Conservation (phyloP, 2,329 filamentous ascomycete genomes). For the Monosporascus cannonballus region DNA sequence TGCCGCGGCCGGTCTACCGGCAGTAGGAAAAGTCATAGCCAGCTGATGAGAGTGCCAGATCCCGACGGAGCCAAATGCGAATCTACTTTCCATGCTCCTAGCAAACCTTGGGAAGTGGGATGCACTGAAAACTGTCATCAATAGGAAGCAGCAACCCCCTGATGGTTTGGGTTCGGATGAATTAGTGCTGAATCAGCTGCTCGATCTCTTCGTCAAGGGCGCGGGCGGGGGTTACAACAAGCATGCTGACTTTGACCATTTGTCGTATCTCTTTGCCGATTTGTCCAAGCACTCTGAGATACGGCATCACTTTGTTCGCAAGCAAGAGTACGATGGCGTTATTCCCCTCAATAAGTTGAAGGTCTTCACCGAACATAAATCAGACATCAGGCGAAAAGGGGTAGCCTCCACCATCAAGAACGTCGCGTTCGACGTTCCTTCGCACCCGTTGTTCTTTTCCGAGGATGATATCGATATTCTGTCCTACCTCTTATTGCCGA, state of each 20-base stretch:
- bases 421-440: constrained; percentile 71
- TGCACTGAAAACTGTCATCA: constrained; percentile 61
- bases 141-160: constrained; percentile 61
- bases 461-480: constrained; percentile 73
- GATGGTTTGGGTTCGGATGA: constrained; percentile 66
- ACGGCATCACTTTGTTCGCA: constrained; percentile 66
- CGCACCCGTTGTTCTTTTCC: constrained; percentile 65
- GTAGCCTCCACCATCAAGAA: constrained; percentile 97
- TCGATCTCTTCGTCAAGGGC: constrained; percentile 95
- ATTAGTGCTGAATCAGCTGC: constrained; percentile 77
- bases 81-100: constrained; percentile 83
- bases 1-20: background rate
- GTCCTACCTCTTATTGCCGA: constrained; percentile 81
- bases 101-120: constrained; percentile 86
- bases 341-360: constrained; percentile 89
- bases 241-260: constrained; percentile 81
- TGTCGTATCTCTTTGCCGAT: constrained; percentile 91
- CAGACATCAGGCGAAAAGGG: constrained; percentile 78
- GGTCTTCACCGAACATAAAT: constrained; percentile 89
- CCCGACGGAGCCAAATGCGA: constrained; percentile 71
- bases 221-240: constrained; percentile 78
- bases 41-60: constrained; percentile 39
- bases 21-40: constrained; percentile 1
- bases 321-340: constrained; percentile 71
- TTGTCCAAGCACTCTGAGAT: constrained; percentile 75